Percentiles rank a stretch among this genome's conserved stretches.
These are phyloP conservation scores for Trichoderma simmonsii DNA, from an alignment of 2,329 filamentous ascomycete genomes.

Conservation along the genomic window DNA sequence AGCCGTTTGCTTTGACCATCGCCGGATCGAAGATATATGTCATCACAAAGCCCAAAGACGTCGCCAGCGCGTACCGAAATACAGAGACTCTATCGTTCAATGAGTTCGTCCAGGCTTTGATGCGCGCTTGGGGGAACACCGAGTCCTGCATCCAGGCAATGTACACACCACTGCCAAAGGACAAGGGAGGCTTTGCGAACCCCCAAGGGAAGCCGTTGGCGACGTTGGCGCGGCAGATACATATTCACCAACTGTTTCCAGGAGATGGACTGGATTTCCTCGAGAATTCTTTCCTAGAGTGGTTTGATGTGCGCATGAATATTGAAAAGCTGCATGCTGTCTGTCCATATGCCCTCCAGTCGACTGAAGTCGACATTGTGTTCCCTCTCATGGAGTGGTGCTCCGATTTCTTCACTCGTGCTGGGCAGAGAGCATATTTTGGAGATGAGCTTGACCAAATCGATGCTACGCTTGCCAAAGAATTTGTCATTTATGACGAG, in stretches of 20 bases:
- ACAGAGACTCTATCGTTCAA: slow-evolving; percentile 26
- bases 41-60: slow-evolving; percentile 24
- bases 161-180: slow-evolving; percentile 20
- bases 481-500: slow-evolving; percentile 27
- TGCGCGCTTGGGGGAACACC: slow-evolving; percentile 23
- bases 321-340: background rate
- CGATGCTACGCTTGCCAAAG: slow-evolving; percentile 18
- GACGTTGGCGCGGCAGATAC: slow-evolving; percentile 22
- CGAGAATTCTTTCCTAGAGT: slow-evolving; percentile 21
- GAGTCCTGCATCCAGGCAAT: slow-evolving; percentile 22
- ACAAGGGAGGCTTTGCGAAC: slow-evolving; percentile 28
- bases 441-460: slow-evolving; percentile 22
- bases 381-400: slow-evolving; percentile 21
- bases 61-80: slow-evolving; percentile 25
- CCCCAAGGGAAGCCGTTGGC: slow-evolving; percentile 23
- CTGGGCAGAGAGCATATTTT: slow-evolving; percentile 26
- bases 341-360: background rate
- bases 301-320: slow-evolving; percentile 20
- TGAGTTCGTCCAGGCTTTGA: slow-evolving; percentile 24
- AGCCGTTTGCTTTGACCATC: slow-evolving; percentile 27
- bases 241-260: slow-evolving; percentile 25
- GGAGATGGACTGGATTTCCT: slow-evolving; percentile 23
- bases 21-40: slow-evolving; percentile 27
- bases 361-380: background rate
- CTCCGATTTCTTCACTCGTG: slow-evolving; percentile 25